Evolutionary conservation across 1,284 basidiomycete species (phyloP).

Genomic region (Anthracocystis setariae): DNA sequence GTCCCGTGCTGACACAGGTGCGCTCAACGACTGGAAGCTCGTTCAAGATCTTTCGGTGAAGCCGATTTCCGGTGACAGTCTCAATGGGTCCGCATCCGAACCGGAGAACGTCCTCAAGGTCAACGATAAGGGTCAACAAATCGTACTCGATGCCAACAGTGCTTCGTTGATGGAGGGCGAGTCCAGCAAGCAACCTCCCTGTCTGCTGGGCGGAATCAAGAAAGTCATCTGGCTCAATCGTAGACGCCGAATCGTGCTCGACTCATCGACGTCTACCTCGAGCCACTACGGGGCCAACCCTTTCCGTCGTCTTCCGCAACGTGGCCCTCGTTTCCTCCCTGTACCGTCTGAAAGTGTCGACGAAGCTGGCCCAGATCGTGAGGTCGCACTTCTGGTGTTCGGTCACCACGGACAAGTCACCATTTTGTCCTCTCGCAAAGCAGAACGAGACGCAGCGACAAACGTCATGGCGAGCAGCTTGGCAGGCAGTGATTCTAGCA

Average conservation of each 20-base stretch:
- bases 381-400: constrained; percentile 39
- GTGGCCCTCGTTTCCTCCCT: constrained; percentile 21
- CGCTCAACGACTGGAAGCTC: constrained; percentile 44
- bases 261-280: constrained; percentile 5
- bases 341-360: constrained; percentile 5
- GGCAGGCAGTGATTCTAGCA: not conserved
- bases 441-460: constrained; percentile 9
- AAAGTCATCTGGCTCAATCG: constrained; percentile 37
- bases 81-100: not conserved
- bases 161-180: constrained; percentile 11
- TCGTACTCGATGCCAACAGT: constrained; percentile 9
- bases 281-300: constrained; percentile 24
- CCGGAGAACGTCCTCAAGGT: constrained; percentile 44
- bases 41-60: constrained; percentile 20
- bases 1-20: constrained; percentile 39
- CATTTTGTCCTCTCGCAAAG: constrained; percentile 25
- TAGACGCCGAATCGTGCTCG: constrained; percentile 28
- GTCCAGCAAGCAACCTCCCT: not conserved
- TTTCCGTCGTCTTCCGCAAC: constrained; percentile 23
- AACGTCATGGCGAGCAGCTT: constrained; percentile 3
- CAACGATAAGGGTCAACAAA: constrained; percentile 31
- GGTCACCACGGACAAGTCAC: constrained; percentile 39
- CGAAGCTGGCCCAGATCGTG: constrained; percentile 18
- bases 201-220: constrained; percentile 21
- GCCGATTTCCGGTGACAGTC: not conserved